Evolutionary conservation across 768 basidiomycete species (phyloP), one percentile per base, ranked within the genome.

Genomic region (Xerocomellus chrysenteron): DNA sequence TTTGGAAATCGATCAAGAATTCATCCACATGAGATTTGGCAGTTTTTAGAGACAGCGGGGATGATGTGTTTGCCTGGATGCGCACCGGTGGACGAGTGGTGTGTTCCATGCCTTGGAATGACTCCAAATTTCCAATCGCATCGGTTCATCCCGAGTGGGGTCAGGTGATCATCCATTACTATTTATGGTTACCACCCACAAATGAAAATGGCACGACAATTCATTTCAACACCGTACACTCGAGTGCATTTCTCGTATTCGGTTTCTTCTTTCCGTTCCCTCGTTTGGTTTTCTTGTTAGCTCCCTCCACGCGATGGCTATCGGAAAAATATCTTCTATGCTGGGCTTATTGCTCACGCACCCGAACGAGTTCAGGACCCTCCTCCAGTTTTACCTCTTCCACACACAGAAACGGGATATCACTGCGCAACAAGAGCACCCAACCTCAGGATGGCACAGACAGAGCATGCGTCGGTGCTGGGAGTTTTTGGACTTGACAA

Each of bases 381-480:
- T 98, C 35, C 62, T 95, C 26, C 90, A 94, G 66, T 98, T 87
- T 78, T 84, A 83, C 64, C 63, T 97, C 35, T 94, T 87, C 74
- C 84, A 93, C 73, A 87, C 93, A 57, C 78, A 81, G 61, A 85
- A 85, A 65, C 85, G 94, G 63, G 91, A 95, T 65, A 90, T 98
- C 64, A 85, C 90, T 43, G 78, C 83, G 2, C 75, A 84, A 54
- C 74, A 80, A 59, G 91, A 98, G 64, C 83, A 90, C 62, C 76
- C 80, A 0, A 85, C 87, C 19, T 90, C 93, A 2, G 92, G 92
- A 42, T 98, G 90, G 86, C 86, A 97, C 74, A 79, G 96, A 54
- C 68, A 81, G 39, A 77, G 84, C 10, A 99, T 99, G 96, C 82
- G 85, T 54, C 79, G 84, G 42, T 98, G 94, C 68, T 98, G 94